Evolutionary conservation across 257 asterid species (phyloP), one percentile per base, ranked within the genome.

Genomic region (Vinca minor): DNA sequence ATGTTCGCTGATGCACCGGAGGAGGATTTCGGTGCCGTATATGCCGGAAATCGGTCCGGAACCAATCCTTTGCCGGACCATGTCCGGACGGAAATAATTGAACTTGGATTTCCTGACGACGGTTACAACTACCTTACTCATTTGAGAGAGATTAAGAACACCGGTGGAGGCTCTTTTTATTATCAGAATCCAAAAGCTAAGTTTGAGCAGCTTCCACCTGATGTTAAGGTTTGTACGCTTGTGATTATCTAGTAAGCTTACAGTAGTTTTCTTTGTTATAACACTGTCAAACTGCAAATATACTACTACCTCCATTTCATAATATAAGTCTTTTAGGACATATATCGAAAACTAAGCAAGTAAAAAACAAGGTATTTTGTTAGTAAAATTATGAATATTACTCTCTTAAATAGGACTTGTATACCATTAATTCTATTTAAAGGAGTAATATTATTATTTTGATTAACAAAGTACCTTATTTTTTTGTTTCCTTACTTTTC

Each of bases 21-120:
- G 4, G 94, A 82, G 50, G 94, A 84, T 46, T 45, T 54, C 21
- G 84, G 64, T 41, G 73, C 29, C 4, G 78, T 66, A 42, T 63
- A 60, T 25, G 80, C 59, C 4, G 59, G 46, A 21, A 63, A 59
- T 59, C 44, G 32, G 23, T 44, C 58, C 58, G 70, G 50, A 23
- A 31, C 60, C 21, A 64, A 20, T 5, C 36, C 65, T 26, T 69
- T 92, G 74, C 92, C 97, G 8, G 97, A 84, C 50, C 70, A 84
- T 57, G 31, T 85, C 10, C 77, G 97, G 73, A 81, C 67, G 90
- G 97, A 92, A 82, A 85, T 89, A 74, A 62, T 92, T 71, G 90
- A 92, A 76, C 84, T 87, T 44, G 98, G 98, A 42, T 92, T 85
- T 81, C 96, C 97, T 28, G 98, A 92, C 41, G 98, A 89, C 67